Evolutionary conservation across 1,284 basidiomycete genomes (phyloP).

Genomic region (Ustilago cynodontis): DNA sequence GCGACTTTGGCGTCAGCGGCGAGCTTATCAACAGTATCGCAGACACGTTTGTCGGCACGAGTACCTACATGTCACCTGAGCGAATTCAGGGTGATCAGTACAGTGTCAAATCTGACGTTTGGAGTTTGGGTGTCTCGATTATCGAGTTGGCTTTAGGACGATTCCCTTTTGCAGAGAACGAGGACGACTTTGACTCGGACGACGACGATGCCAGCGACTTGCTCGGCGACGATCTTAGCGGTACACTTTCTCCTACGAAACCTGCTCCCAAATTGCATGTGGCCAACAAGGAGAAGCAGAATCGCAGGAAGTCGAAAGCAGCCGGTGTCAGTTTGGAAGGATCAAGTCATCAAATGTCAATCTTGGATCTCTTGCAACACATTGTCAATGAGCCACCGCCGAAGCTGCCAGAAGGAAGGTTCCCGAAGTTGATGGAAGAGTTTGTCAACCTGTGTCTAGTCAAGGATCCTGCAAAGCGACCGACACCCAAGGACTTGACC

Average conservation of each 20-base stretch:
- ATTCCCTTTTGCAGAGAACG: conserved; percentile 79
- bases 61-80: conserved; percentile 99
- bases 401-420: conserved; percentile 57
- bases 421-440: conserved; percentile 58
- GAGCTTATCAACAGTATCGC: conserved; percentile 99
- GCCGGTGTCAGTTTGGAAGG: conserved; percentile 89
- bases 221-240: conserved; percentile 50
- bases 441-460: conserved; percentile 65
- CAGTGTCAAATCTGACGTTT: conserved; percentile 96
- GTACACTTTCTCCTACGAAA: conserved; percentile 60
- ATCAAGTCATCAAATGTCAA: conserved; percentile 93
- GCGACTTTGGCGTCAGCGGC: conserved; percentile 98
- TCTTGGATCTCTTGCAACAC: conserved; percentile 94
- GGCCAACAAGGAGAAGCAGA: conserved; percentile 59
- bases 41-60: conserved; percentile 98
- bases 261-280: conserved; percentile 37
- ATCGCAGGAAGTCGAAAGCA: conserved; percentile 66
- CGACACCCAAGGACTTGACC: conserved; percentile 65
- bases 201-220: conserved; percentile 21
- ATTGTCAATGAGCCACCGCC: conserved; percentile 80
- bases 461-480: conserved; percentile 63
- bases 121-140: conserved; percentile 94
- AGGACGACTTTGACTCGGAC: conserved; percentile 38
- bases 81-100: conserved; percentile 98
- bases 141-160: conserved; percentile 94